Evolutionary conservation across 2,329 filamentous ascomycete species (phyloP).

Genomic region (Beauveria medogensis): DNA sequence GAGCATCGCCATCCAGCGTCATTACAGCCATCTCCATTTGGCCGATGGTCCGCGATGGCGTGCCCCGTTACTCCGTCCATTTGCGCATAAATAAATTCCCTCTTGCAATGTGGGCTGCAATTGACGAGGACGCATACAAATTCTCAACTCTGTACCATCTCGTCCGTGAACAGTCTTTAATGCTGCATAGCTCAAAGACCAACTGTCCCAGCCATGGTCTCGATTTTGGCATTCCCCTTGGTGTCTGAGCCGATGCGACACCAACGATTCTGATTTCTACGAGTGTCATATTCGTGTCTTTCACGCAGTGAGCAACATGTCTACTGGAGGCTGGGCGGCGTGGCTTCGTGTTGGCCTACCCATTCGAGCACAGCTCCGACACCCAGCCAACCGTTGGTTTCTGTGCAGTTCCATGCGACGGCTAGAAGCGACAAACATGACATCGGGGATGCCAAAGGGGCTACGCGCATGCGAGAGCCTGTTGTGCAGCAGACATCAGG

Average conservation of each 20-base stretch:
- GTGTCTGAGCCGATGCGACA: too few species aligned
- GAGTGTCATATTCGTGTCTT: too few species aligned
- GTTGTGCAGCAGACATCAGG: background rate
- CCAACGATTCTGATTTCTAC: too few species aligned
- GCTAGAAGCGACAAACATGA: background rate
- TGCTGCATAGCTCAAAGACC: background rate
- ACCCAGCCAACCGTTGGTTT: background rate
- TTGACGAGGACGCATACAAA: background rate
- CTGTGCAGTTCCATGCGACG: background rate
- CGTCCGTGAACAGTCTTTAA: background rate
- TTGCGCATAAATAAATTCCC: background rate
- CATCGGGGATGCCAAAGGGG: background rate
- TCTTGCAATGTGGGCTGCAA: background rate
- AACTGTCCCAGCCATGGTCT: background rate
- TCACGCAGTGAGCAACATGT: background rate
- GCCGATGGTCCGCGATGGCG: conserved; percentile 6
- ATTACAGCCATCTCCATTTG: background rate
- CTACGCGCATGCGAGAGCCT: background rate
- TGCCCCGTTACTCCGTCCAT: background rate
- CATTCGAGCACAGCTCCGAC: background rate
- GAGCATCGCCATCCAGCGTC: background rate
- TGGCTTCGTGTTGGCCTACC: background rate
- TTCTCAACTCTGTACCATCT: background rate
- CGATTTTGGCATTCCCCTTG: background rate
- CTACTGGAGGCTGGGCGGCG: background rate